phyloP scores from a whole-genome alignment of 2,329 filamentous ascomycete species.

The Chaetothyriales sp. region DNA sequence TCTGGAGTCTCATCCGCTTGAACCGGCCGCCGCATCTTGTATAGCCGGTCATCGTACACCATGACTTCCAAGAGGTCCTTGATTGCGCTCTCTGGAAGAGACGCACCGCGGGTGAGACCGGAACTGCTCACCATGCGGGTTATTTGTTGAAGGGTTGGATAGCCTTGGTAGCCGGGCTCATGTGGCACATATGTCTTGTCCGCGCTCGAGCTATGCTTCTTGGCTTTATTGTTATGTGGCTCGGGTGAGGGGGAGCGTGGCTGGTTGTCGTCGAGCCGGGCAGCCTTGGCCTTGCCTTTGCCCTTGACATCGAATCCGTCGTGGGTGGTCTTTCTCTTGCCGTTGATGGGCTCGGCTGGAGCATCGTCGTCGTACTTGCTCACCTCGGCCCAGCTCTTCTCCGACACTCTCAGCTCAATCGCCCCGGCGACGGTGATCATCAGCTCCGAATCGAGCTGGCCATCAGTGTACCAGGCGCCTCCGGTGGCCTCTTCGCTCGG shows the following conservation, averaged over 20 bases:
- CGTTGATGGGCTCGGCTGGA: conserved; percentile 13
- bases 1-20: conserved; percentile 9
- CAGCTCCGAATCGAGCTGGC: conserved; percentile 75
- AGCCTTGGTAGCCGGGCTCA: conserved; percentile 53
- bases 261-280: conserved; percentile 4
- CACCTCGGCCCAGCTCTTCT: conserved; percentile 52
- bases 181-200: conserved; percentile 34
- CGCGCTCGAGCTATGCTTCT: conserved; percentile 15
- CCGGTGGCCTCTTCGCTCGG: conserved; percentile 84
- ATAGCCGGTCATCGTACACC: conserved; percentile 71
- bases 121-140: conserved; percentile 59
- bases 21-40: conserved; percentile 26
- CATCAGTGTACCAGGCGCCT: conserved; percentile 74
- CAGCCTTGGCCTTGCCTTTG: conserved; percentile 11
- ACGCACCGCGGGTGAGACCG: conserved; percentile 44
- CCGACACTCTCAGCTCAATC: conserved; percentile 56
- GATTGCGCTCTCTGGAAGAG: conserved; percentile 51
- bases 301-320: conserved; percentile 17
- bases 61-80: conserved; percentile 77
- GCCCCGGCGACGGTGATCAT: conserved; percentile 51
- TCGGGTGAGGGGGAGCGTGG: conserved; percentile 1
- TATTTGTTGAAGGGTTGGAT: conserved; percentile 67
- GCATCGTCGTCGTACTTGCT: conserved; percentile 15
- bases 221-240: conserved; percentile 18
- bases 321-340: conserved; percentile 27